These are phyloP conservation scores for Trichoderma asperellum DNA, from an alignment of 2,329 filamentous ascomycete genomes.

Conservation along the genomic window DNA sequence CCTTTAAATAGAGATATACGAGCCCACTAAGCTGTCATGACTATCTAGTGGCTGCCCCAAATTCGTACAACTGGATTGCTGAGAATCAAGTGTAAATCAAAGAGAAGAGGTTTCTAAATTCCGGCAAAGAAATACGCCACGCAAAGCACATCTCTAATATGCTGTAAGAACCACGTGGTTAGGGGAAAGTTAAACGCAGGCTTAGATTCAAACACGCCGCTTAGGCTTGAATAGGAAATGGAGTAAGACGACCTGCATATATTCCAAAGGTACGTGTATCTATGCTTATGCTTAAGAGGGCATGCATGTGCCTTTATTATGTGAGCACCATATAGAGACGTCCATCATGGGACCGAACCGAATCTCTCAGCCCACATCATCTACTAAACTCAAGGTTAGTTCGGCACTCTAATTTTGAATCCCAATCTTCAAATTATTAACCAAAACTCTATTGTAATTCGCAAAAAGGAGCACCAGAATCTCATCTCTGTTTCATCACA, in stretches of 20 bases:
- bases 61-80: neutral
- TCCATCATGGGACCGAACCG: neutral
- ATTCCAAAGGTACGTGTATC: neutral
- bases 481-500: neutral
- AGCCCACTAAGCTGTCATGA: neutral
- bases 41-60: neutral
- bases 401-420: neutral
- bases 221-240: neutral
- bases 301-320: neutral
- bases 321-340: neutral
- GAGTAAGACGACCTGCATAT: neutral
- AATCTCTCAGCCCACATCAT: neutral
- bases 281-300: neutral
- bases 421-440: too few species aligned
- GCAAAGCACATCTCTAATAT: neutral
- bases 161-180: neutral
- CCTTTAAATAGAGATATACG: neutral
- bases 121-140: too few species aligned
- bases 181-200: neutral
- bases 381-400: neutral
- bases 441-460: neutral
- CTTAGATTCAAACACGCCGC: neutral
- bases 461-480: neutral
- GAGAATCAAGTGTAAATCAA: neutral
- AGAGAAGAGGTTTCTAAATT: neutral